A percentile compares a stretch with the other conserved stretches of the same genome.
Evolutionary conservation across 345 rosid species (phyloP).

Genomic region (Camelina neglecta): DNA sequence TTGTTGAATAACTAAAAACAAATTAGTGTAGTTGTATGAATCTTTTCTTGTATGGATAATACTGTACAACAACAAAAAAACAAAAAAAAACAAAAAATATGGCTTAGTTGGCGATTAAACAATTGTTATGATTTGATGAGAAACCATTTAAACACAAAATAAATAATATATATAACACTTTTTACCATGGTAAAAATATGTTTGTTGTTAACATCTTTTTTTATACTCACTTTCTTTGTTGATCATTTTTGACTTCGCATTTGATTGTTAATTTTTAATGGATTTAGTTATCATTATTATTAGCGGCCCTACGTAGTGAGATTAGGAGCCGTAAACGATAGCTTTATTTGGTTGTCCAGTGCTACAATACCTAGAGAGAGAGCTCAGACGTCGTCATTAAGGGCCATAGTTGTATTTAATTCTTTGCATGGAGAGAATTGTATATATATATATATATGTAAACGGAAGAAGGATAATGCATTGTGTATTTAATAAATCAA

Average conservation of each 20-base stretch:
- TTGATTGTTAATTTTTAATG: not conserved
- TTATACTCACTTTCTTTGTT: not conserved
- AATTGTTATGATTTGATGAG: not conserved
- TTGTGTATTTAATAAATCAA: not conserved
- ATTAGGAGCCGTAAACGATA: conserved; percentile 12
- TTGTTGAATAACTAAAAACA: not conserved
- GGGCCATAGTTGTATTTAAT: conserved; percentile 20
- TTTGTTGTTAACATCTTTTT: not conserved
- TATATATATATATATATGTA: not conserved
- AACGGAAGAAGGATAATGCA: conserved; percentile 5
- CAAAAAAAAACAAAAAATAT: no score
- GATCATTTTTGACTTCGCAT: conserved; percentile 1
- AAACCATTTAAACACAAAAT: not conserved
- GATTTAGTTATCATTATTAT: not conserved
- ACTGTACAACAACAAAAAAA: no score
- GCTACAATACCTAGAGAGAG: not conserved
- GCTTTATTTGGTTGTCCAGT: conserved; percentile 6
- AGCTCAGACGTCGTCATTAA: not conserved
- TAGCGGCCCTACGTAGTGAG: not conserved
- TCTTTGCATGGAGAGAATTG: not conserved
- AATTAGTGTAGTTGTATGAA: not conserved
- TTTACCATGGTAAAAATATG: no score
- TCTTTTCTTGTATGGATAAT: not conserved
- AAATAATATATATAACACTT: no score
- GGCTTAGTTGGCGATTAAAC: not conserved